Base-by-base conservation (phyloP, 805 yeast genomes). In the Candida khao-thaluensis region DNA sequence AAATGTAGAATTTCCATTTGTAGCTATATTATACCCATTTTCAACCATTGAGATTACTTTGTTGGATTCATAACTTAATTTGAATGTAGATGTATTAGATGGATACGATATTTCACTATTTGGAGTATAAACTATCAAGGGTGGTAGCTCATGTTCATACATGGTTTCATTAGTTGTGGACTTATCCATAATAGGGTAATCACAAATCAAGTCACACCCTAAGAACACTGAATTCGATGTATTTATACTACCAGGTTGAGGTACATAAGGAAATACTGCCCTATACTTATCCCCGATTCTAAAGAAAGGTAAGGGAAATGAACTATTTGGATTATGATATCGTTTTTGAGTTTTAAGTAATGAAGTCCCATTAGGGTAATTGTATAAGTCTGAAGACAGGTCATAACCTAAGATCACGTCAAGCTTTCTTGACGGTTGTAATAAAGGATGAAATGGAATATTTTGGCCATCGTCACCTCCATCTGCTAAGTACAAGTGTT, bases 321-420 rank as follows among this genome's bases (percentile, higher is more conserved):
- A 16, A 36, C 36, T 23, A 24, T 30, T 17, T 3, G 10, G 2
- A 12, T 38, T 49, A 23, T 66, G 65, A 28, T 49, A 66, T 34
- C 75, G 49, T 11, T 54, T 43, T n/a, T 63, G 54, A 1, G 74
- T 65, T 32, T 62, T 62, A 17, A 50, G 48, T 30, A 81, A 54
- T 12, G 75, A 67, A 0, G 79, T 72, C 1, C 85, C 86, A 54
- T 79, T 79, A 5, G 86, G 84, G 56, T 59, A 79, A 39, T 80
- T 80, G 8, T 55, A 47, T 4, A 41, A 16, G 49, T 81, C 86
- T 10, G 82, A 69, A 3, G 83, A 63, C 39, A 68, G 61, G 42
- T 73, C 78, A 31, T 60, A 57, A 1, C 74, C 65, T 16, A 72
- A 48, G 0, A 73, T 50, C 1, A 69, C 47, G 43, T 71, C 76